phyloP scores from a whole-genome alignment of 768 basidiomycete species.

The Cantharellus anzutake region DNA sequence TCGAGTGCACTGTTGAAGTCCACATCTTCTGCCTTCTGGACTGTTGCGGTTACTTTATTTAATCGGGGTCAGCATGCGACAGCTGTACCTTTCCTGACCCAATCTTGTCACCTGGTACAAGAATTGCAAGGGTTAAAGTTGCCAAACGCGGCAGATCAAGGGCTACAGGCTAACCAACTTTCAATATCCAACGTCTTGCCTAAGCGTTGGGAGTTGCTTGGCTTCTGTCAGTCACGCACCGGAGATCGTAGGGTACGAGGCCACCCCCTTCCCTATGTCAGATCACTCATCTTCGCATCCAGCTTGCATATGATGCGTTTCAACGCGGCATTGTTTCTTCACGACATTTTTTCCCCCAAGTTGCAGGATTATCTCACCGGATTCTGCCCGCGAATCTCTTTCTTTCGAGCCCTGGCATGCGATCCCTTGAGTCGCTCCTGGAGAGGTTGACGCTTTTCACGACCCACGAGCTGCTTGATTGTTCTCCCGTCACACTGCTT shows the following conservation, averaged over 20 bases:
- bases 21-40: constrained; percentile 15
- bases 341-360: neutral
- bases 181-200: constrained; percentile 30
- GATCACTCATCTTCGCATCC: neutral
- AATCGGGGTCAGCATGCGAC: constrained; percentile 40
- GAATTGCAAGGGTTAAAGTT: constrained; percentile 21
- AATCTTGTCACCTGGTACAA: constrained; percentile 37
- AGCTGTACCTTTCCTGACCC: constrained; percentile 45
- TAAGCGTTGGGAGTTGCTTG: constrained; percentile 66
- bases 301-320: neutral
- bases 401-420: no score
- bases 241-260: constrained; percentile 47
- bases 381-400: neutral
- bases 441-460: no score
- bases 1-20: constrained; percentile 7
- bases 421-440: no score
- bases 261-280: neutral
- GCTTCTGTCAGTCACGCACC: constrained; percentile 55
- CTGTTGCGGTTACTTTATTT: constrained; percentile 27
- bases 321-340: neutral
- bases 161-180: neutral
- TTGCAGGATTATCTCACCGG: neutral
- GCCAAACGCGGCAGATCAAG: neutral
- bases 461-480: no score
- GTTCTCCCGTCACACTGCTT: no score